A percentile compares a stretch with the other conserved stretches of the same genome.
Evolutionary conservation across 148 eudicot genomes (phyloP).

Genomic region (Spergularia marina): DNA sequence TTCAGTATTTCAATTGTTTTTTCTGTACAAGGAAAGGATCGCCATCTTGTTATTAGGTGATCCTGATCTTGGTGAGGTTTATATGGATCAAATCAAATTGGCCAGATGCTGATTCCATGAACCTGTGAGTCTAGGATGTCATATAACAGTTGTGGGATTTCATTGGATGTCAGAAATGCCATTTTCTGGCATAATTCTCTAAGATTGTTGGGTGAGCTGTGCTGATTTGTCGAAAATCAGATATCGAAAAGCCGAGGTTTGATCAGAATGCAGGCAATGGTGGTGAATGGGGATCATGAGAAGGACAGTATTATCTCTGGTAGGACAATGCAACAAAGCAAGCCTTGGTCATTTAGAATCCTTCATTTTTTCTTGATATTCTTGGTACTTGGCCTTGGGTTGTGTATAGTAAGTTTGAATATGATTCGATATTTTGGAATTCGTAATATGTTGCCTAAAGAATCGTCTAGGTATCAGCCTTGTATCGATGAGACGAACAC

Average conservation of each 20-base stretch:
- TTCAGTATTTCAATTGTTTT: neutral
- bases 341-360: conserved; percentile 33
- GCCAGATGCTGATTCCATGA: conserved; percentile 9
- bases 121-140: conserved; percentile 5
- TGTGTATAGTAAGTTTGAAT: conserved; percentile 41
- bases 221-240: neutral
- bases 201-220: neutral
- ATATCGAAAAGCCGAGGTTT: neutral
- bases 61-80: conserved; percentile 4
- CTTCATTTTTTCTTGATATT: conserved; percentile 38
- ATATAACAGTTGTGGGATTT: conserved; percentile 5
- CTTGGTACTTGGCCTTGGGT: conserved; percentile 35
- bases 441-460: conserved; percentile 10
- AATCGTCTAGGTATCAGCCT: conserved; percentile 10
- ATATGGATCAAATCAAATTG: neutral
- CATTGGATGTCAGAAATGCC: conserved; percentile 7
- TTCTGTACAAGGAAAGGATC: neutral
- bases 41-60: conserved; percentile 16
- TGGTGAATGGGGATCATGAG: conserved; percentile 30
- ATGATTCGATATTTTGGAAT: conserved; percentile 33
- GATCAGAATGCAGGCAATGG: conserved; percentile 30
- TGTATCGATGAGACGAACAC: conserved; percentile 27
- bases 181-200: neutral
- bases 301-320: conserved; percentile 14
- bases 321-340: conserved; percentile 29